phyloP scores from a whole-genome alignment of 139 green algal species.

The Tetradesmus obliquus region DNA sequence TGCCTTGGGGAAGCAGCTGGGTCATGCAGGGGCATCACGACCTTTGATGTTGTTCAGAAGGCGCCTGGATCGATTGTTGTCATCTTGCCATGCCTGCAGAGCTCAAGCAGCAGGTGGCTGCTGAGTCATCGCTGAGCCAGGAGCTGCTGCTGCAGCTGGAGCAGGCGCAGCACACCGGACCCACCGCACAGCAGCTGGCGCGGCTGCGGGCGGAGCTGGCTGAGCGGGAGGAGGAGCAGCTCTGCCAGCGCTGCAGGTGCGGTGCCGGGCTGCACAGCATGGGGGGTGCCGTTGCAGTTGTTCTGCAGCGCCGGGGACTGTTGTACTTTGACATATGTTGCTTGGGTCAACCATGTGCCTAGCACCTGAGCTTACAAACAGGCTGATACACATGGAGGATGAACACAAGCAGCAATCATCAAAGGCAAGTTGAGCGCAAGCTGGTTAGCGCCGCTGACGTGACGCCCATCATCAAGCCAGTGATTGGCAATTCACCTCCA shows the following conservation, averaged over 20 bases:
- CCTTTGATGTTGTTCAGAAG: too few relatives aligned
- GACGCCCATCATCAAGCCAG: not conserved
- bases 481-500: not conserved
- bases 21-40: too few relatives aligned
- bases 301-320: too few relatives aligned
- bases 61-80: too few relatives aligned
- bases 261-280: too few relatives aligned
- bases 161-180: not conserved
- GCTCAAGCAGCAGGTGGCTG: conserved; percentile 27
- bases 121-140: not conserved
- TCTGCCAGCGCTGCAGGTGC: not conserved
- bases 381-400: not conserved
- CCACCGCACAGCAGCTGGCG: not conserved
- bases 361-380: too few relatives aligned
- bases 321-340: too few relatives aligned
- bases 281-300: too few relatives aligned
- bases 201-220: not conserved
- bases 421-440: not conserved
- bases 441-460: not conserved
- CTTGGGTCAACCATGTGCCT: too few relatives aligned
- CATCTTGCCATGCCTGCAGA: not conserved
- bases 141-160: conserved; percentile 8
- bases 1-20: too few relatives aligned
- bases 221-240: not conserved
- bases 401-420: not conserved